Percentiles rank a stretch among this genome's conserved stretches.
Evolutionary conservation across 495 filamentous ascomycete species (phyloP).

Genomic region (Astrothelium subdiscretum): DNA sequence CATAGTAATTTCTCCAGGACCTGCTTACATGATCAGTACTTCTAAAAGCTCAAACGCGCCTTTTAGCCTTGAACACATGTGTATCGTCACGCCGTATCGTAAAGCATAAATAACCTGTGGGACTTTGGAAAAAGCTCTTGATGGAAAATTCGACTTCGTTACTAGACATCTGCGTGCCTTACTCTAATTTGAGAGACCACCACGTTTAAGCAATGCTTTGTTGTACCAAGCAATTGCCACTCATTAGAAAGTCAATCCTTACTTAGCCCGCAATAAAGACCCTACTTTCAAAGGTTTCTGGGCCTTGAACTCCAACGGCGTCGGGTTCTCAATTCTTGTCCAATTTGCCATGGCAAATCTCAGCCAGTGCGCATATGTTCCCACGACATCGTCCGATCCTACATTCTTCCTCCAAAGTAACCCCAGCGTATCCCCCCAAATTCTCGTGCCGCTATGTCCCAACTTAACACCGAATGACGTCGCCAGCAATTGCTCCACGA

Average conservation of each 20-base stretch:
- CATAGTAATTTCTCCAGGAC: too few relatives aligned
- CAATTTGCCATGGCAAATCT: slow-evolving; percentile 30
- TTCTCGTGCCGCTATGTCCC: slow-evolving; percentile 39
- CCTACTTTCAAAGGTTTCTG: slow-evolving; percentile 32
- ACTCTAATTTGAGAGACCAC: slow-evolving; percentile 1
- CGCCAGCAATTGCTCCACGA: slow-evolving; percentile 37
- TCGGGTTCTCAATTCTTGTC: slow-evolving; percentile 29
- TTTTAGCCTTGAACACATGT: too few relatives aligned
- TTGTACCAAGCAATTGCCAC: slow-evolving; percentile 1
- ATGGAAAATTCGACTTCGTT: too few relatives aligned
- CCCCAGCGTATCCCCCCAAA: slow-evolving; percentile 34
- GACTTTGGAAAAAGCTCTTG: too few relatives aligned
- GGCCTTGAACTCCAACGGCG: slow-evolving; percentile 23
- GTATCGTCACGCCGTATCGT: too few relatives aligned
- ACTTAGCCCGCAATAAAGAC: slow-evolving; percentile 20
- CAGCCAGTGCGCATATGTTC: slow-evolving; percentile 38
- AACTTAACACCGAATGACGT: slow-evolving; percentile 43
- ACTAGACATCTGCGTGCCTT: background rate
- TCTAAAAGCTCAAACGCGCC: too few relatives aligned
- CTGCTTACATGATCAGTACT: too few relatives aligned
- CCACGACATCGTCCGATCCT: slow-evolving; percentile 28
- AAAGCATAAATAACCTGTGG: too few relatives aligned
- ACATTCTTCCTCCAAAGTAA: slow-evolving; percentile 37
- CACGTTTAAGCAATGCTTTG: background rate
- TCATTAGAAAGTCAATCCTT: slow-evolving; percentile 2